Evolutionary conservation across 805 yeast genomes (phyloP).

Genomic region (Candida lessepsii): DNA sequence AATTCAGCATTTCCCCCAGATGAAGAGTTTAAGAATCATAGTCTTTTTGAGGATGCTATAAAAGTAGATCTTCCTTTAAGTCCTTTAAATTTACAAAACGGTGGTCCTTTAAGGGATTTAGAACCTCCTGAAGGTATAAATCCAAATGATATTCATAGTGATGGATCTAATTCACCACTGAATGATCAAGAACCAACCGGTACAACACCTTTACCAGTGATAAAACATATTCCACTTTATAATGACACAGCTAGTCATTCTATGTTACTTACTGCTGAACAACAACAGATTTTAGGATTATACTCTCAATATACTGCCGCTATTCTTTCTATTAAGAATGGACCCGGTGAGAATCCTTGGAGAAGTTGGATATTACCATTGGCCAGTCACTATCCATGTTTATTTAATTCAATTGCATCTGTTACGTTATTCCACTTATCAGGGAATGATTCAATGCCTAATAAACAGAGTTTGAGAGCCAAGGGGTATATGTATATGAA

Average conservation of each 20-base stretch:
- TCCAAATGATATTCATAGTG: constrained; percentile 3
- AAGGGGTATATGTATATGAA: constrained; percentile 60
- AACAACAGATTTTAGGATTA: constrained; percentile 34
- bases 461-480: constrained; percentile 43
- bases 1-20: constrained; percentile 32
- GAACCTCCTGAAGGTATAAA: constrained; percentile 1
- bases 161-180: neutral
- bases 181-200: constrained; percentile 2
- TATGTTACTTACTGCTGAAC: constrained; percentile 28
- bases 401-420: constrained; percentile 62
- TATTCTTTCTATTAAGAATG: constrained; percentile 62
- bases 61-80: constrained; percentile 28
- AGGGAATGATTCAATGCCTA: constrained; percentile 34
- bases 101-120: constrained; percentile 3
- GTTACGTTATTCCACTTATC: constrained; percentile 63
- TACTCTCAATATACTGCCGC: constrained; percentile 38
- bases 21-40: constrained; percentile 16
- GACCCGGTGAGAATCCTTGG: constrained; percentile 70
- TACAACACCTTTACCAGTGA: constrained; percentile 10
- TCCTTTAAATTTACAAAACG: constrained; percentile 19
- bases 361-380: constrained; percentile 54
- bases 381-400: constrained; percentile 52
- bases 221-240: constrained; percentile 9
- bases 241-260: constrained; percentile 11
- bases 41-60: constrained; percentile 16